Base-by-base conservation (phyloP, 192 early-diverging fungal genomes). In the Gaertneriomyces sp. region DNA sequence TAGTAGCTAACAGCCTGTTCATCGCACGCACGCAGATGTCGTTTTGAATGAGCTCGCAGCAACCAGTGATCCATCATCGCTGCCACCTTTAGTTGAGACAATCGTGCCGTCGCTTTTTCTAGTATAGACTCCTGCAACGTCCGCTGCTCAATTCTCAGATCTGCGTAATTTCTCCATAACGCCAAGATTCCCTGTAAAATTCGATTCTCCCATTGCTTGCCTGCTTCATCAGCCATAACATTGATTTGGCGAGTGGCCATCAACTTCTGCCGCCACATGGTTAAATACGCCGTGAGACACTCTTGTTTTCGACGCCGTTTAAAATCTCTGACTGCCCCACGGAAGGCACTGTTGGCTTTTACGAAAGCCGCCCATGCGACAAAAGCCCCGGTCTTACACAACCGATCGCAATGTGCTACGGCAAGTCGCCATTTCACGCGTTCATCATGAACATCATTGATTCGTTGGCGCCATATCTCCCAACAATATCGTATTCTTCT, bases 341-440 rank as follows among this genome's bases (percentile, higher is more conserved):
- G 45, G 25, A 60, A 42, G 5, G 42, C 2, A 60, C 16, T 4
- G 42, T 14, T 11, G 14, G 11, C 59, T 20, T 44, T 38, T 41
- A 44, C 40, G 12, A 45, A 42, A 3, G 42, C n/a, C 14, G n/a
- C 16, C 66, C 66, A 68, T 6, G 47, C 66, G 17, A 16, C 6
- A 14, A 68, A 33, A 20, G 11, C 16, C n/a, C 44, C 14, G 33
- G 14, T 50, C 33, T 42, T 19, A n/a, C 16, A 6, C 12, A 60
- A 45, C 14, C 66, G 56, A 6, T 68, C 66, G 16, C 25, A 19
- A 33, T 61, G 56, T 7, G 58, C 66, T 40, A 17, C 25, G n/a
- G 66, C 57, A 56, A 68, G 50, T 50, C 66, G 56, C 58, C 46
- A 59, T 60, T 61, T 33, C 10, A 68, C 58, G 12, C 58, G 44